phyloP scores from a whole-genome alignment of 441 rosid genomes.

The Jatropha podagrica region DNA sequence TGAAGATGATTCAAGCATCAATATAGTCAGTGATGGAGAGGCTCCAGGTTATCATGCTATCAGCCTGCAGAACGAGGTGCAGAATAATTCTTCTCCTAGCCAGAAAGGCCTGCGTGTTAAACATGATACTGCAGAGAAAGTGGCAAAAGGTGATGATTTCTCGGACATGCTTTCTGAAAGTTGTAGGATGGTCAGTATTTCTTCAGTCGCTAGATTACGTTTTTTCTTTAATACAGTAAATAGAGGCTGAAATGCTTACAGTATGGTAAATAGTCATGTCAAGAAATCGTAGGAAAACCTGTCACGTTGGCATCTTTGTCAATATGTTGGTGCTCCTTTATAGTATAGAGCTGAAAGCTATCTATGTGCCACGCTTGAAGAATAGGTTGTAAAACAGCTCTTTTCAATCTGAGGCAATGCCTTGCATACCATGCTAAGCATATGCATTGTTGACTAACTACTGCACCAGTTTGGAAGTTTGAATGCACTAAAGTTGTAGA shows the following conservation, averaged over 20 bases:
- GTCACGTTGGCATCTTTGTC: neutral
- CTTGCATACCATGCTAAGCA: neutral
- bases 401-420: neutral
- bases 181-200: neutral
- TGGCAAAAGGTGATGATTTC: slow-evolving; percentile 38
- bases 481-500: neutral
- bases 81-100: slow-evolving; percentile 33
- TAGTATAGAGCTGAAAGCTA: neutral
- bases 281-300: neutral
- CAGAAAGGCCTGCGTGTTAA: slow-evolving; percentile 46
- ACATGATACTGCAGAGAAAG: slow-evolving; percentile 36
- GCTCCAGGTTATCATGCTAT: slow-evolving; percentile 35
- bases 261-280: neutral
- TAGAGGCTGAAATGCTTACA: neutral
- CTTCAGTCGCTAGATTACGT: neutral
- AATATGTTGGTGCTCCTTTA: neutral
- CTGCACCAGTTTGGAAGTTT: neutral
- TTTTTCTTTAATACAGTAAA: neutral
- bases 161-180: slow-evolving; percentile 16
- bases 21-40: slow-evolving; percentile 70
- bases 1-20: slow-evolving; percentile 62
- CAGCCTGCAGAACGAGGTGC: slow-evolving; percentile 40
- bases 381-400: neutral
- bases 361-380: neutral
- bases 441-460: neutral